phyloP scores from a whole-genome alignment of 164 flowering plant genomes.

The Magnolia sinica region DNA sequence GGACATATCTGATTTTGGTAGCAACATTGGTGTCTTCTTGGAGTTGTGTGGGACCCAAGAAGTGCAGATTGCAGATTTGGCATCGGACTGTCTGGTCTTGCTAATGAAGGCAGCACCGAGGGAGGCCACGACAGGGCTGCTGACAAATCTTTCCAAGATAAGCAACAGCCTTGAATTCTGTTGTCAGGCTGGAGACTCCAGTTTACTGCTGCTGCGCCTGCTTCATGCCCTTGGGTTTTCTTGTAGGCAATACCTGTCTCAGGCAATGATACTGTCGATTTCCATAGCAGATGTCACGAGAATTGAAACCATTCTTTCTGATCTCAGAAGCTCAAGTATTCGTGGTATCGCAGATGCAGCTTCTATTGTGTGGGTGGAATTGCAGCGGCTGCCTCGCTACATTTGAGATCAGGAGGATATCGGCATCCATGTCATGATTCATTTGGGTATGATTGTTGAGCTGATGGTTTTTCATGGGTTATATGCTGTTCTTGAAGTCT shows the following conservation, averaged over 20 bases:
- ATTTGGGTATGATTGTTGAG: constrained; percentile 1
- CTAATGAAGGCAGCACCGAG: constrained; percentile 78
- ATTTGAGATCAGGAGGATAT: constrained; percentile 26
- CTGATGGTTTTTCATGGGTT: neutral
- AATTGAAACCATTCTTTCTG: constrained; percentile 56
- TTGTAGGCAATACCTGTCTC: constrained; percentile 65
- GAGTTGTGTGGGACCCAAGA: constrained; percentile 49
- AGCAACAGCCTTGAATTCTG: constrained; percentile 51
- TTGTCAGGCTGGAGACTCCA: constrained; percentile 24
- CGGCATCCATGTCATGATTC: neutral
- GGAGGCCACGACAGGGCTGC: constrained; percentile 74
- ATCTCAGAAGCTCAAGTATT: constrained; percentile 44
- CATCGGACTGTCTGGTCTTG: constrained; percentile 80
- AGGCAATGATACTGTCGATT: constrained; percentile 81
- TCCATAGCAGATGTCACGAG: constrained; percentile 53
- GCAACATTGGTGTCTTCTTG: constrained; percentile 62
- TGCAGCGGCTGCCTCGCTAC: constrained; percentile 78
- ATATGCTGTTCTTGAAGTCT: neutral
- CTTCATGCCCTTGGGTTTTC: constrained; percentile 78
- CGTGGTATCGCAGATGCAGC: constrained; percentile 55
- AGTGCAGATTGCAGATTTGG: constrained; percentile 57
- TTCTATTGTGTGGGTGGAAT: constrained; percentile 47
- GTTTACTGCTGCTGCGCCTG: constrained; percentile 49
- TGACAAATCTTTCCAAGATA: constrained; percentile 76
- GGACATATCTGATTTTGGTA: constrained; percentile 73